Evolutionary conservation across 768 basidiomycete genomes (phyloP).

Genomic region (Mycena rosella): DNA sequence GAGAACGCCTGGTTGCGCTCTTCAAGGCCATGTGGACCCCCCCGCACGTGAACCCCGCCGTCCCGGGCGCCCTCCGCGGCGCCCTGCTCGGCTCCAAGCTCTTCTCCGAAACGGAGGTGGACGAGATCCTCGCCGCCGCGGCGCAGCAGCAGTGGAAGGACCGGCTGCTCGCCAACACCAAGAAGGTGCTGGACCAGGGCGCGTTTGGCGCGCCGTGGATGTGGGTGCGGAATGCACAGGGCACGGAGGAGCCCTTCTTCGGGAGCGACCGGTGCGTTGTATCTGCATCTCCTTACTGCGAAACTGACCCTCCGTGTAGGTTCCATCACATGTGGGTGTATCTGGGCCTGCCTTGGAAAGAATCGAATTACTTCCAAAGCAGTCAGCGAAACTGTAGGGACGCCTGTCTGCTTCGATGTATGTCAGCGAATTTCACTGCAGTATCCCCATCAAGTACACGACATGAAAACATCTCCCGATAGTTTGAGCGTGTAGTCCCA

Average conservation of each 20-base stretch:
- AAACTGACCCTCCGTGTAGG: constrained; percentile 5
- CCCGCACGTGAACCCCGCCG: constrained; percentile 27
- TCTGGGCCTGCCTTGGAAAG: constrained; percentile 36
- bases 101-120: constrained; percentile 32
- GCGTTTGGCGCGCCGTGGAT: constrained; percentile 39
- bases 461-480: too few species aligned
- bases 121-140: constrained; percentile 30
- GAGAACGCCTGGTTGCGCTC: constrained; percentile 30
- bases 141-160: constrained; percentile 34
- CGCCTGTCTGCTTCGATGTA: too few species aligned
- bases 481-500: too few species aligned
- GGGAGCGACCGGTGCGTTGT: constrained; percentile 37
- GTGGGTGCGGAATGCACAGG: constrained; percentile 35
- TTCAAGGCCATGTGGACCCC: constrained; percentile 34
- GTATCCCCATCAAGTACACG: too few species aligned
- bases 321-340: constrained; percentile 39
- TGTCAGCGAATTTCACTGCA: too few species aligned
- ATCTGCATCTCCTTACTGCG: not conserved
- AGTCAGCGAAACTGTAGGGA: constrained; percentile 16
- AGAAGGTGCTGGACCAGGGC: constrained; percentile 36
- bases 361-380: constrained; percentile 31
- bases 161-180: constrained; percentile 30
- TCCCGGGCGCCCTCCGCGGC: constrained; percentile 21
- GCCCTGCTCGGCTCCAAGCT: constrained; percentile 4
- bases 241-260: constrained; percentile 38